Percentiles rank a stretch among this genome's conserved stretches.
phyloP scores from a whole-genome alignment of 306 rosid species.

The Morella rubra region DNA sequence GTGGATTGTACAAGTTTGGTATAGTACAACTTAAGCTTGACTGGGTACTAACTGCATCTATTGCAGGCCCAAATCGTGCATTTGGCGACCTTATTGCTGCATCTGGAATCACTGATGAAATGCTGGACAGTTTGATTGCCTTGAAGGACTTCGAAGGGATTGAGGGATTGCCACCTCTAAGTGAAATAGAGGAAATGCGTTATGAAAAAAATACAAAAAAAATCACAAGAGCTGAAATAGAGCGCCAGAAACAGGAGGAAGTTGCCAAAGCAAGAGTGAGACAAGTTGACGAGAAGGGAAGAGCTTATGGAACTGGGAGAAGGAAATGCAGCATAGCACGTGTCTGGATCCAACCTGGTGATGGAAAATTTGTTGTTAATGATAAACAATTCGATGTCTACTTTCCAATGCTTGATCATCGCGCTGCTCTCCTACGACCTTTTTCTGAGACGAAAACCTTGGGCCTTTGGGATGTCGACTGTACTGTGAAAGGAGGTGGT shows the following conservation, averaged over 20 bases:
- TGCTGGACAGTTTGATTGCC: conserved; percentile 89
- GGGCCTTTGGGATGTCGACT: conserved; percentile 85
- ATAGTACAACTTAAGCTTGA: background rate
- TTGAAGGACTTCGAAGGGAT: conserved; percentile 79
- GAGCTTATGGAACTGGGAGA: conserved; percentile 95
- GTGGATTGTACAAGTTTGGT: background rate
- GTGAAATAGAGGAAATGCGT: conserved; percentile 67
- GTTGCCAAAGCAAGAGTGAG: conserved; percentile 85
- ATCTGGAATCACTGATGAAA: conserved; percentile 91
- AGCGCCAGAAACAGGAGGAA: conserved; percentile 93
- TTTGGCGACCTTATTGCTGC: conserved; percentile 89
- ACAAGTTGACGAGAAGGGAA: conserved; percentile 80
- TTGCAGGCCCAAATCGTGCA: conserved; percentile 75
- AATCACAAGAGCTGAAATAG: conserved; percentile 75
- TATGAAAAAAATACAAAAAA: conserved; percentile 71
- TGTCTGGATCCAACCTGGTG: conserved; percentile 91
- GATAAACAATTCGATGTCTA: conserved; percentile 87
- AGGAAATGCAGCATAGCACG: conserved; percentile 98
- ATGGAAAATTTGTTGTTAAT: conserved; percentile 72
- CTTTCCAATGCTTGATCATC: conserved; percentile 93
- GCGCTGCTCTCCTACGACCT: conserved; percentile 92
- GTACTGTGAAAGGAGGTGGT: conserved; percentile 96
- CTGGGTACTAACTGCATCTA: background rate
- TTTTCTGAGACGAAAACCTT: conserved; percentile 90
- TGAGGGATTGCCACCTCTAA: conserved; percentile 84